These are phyloP conservation scores for Pichia sp. DNA, from an alignment of 1,139 yeast species.

Conservation along the genomic window DNA sequence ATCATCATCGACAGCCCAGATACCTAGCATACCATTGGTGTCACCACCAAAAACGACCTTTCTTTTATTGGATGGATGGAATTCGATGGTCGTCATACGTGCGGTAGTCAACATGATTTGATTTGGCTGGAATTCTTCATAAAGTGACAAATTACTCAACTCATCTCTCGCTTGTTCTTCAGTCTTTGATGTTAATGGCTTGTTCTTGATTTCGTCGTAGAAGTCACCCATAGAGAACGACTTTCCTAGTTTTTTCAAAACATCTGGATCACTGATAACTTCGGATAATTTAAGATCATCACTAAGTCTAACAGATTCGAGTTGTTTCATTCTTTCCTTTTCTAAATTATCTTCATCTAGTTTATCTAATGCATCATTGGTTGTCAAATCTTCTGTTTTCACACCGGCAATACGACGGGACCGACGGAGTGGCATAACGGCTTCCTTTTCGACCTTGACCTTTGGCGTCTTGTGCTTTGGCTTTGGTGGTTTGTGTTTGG, in stretches of 20 bases:
- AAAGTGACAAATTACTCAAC: conserved; percentile 49
- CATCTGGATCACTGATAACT: conserved; percentile 36
- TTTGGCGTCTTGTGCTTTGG: conserved; percentile 11
- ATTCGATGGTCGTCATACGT: conserved; percentile 68
- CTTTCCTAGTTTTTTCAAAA: conserved; percentile 41
- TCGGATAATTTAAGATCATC: conserved; percentile 66
- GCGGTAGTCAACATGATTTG: conserved; percentile 71
- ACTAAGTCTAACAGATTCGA: conserved; percentile 53
- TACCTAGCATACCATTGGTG: conserved; percentile 76
- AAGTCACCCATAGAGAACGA: conserved; percentile 79
- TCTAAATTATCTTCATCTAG: conserved; percentile 36
- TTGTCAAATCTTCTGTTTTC: conserved; percentile 42
- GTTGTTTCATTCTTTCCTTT: conserved; percentile 47
- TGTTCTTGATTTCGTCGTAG: conserved; percentile 49
- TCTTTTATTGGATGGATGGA: conserved; percentile 70
- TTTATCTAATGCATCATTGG: conserved; percentile 11
- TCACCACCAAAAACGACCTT: conserved; percentile 83
- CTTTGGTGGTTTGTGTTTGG: conserved; percentile 20
- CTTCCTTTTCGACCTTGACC: conserved; percentile 31
- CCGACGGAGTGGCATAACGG: conserved; percentile 52
- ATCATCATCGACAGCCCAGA: conserved; percentile 74
- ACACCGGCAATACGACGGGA: conserved; percentile 70
- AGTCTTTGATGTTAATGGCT: conserved; percentile 35
- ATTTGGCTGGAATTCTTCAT: conserved; percentile 60
- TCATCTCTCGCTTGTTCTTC: conserved; percentile 49